Evolutionary conservation across 2,329 filamentous ascomycete species (phyloP), one percentile per base, ranked within the genome.

Genomic region (Nemania sp.): DNA sequence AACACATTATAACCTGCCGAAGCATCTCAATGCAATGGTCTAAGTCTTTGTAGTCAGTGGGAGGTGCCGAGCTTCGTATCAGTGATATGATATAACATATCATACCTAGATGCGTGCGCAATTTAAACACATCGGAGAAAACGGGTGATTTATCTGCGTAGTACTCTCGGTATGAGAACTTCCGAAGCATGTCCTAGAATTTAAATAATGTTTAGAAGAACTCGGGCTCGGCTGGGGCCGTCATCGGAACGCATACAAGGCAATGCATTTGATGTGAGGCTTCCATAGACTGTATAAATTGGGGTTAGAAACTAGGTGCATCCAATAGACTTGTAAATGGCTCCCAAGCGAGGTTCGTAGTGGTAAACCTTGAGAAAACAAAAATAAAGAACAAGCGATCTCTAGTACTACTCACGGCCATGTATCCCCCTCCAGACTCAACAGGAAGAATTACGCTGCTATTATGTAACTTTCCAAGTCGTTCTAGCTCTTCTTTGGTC

Each of bases 181-280:
- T 32, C 45, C 38, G 38, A 26, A 55, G 49, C 32, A 45, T 55
- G 13, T 45, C 18, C 35, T 55, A 24, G 38, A 47, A 62, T 18
- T 22, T 6, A 27, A 15, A n/a, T n/a, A 5, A 13, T 15, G 5
- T 27, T 52, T 11, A 52, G 29, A 27, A 24, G 7, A 29, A 51
- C 11, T 3, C 8, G 8, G 35, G 18, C 11, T 15, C 8, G 45
- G 41, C 41, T 57, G 54, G 20, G 62, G 29, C 53, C 43, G 54
- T 26, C 45, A 45, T 41, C 60, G 35, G 29, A 43, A 49, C n/a
- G 66, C 47, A n/a, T 62, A 64, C 29, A 22, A 59, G n/a, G 38
- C 64, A 62, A 35, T 64, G 60, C 6, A 67, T 62, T 32, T 70
- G 56, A 38, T 67, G 64, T 20, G 60, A 27, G 18, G 52, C 61